Evolutionary conservation across 2,329 filamentous ascomycete genomes (phyloP).

Genomic region (Talaromyces sp.): DNA sequence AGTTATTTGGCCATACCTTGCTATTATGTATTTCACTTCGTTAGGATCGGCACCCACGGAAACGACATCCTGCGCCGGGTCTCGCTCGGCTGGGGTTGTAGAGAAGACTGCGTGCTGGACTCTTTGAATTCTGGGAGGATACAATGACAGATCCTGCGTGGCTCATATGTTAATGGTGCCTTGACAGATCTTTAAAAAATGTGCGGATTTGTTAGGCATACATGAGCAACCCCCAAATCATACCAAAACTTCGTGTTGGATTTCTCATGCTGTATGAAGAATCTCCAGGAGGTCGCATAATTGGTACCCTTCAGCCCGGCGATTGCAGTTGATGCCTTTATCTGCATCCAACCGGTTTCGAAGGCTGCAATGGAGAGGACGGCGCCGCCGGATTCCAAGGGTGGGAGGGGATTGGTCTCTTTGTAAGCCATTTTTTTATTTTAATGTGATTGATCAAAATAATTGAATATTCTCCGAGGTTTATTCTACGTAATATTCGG

Average conservation of each 20-base stretch:
- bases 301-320: not conserved
- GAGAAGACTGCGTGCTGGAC: constrained; percentile 4
- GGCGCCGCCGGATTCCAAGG: not conserved
- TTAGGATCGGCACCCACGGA: constrained; percentile 4
- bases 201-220: not conserved
- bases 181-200: too few species aligned
- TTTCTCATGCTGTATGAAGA: constrained; percentile 2
- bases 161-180: too few species aligned
- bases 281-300: constrained; percentile 1
- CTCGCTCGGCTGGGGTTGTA: not conserved
- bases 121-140: constrained; percentile 1
- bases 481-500: too few species aligned
- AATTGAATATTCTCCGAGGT: too few species aligned
- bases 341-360: constrained; percentile 5
- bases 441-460: not conserved
- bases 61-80: constrained; percentile 6
- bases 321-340: constrained; percentile 1
- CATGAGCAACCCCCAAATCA: constrained; percentile 5
- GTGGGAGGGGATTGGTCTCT: constrained; percentile 2
- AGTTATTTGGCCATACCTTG: not conserved
- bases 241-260: constrained; percentile 6
- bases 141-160: constrained; percentile 1
- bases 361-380: constrained; percentile 5
- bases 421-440: constrained; percentile 3
- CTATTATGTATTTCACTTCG: constrained; percentile 6